Percentiles rank a stretch among this genome's conserved stretches.
These are phyloP conservation scores for Cucurbita moschata DNA, from an alignment of 306 rosid genomes.

Conservation along the genomic window DNA sequence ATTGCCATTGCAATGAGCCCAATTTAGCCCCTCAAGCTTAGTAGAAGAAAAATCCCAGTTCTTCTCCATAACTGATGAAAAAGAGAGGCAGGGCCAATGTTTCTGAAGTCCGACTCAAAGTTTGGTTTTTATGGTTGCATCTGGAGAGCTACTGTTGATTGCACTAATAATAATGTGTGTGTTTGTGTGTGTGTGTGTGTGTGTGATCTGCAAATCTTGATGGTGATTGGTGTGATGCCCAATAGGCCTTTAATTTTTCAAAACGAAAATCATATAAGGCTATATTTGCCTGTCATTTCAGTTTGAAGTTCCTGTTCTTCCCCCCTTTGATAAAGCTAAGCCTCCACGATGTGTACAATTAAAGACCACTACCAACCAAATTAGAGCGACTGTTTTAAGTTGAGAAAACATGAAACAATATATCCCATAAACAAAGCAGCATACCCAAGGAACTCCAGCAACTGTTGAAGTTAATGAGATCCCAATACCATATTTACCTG, in stretches of 20 bases:
- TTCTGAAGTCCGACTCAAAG: slow-evolving; percentile 12
- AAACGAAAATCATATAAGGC: slow-evolving; percentile 44
- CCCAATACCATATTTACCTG: neutral
- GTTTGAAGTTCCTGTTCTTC: slow-evolving; percentile 8
- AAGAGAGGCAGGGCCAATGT: neutral
- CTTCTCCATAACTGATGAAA: neutral
- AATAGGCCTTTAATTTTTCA: slow-evolving; percentile 38
- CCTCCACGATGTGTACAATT: neutral
- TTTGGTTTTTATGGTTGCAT: slow-evolving; percentile 30
- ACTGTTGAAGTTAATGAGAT: neutral
- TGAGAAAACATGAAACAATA: neutral
- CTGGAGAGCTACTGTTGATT: slow-evolving; percentile 30
- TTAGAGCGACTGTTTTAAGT: neutral
- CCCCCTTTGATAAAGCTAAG: slow-evolving; percentile 14
- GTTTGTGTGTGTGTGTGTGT: neutral
- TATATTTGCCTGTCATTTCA: slow-evolving; percentile 42
- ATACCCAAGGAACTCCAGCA: neutral
- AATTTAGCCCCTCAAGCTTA: neutral
- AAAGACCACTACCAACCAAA: slow-evolving; percentile 3
- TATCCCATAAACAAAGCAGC: neutral
- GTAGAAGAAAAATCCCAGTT: slow-evolving; percentile 1
- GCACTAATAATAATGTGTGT: slow-evolving; percentile 21
- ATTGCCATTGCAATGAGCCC: slow-evolving; percentile 21
- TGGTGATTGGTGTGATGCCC: slow-evolving; percentile 41
- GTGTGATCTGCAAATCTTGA: slow-evolving; percentile 35